Percentiles rank a stretch among this genome's conserved stretches.
These are phyloP conservation scores for Moesziomyces globuligerus DNA, from an alignment of 1,284 basidiomycete species.

Conservation along the genomic window DNA sequence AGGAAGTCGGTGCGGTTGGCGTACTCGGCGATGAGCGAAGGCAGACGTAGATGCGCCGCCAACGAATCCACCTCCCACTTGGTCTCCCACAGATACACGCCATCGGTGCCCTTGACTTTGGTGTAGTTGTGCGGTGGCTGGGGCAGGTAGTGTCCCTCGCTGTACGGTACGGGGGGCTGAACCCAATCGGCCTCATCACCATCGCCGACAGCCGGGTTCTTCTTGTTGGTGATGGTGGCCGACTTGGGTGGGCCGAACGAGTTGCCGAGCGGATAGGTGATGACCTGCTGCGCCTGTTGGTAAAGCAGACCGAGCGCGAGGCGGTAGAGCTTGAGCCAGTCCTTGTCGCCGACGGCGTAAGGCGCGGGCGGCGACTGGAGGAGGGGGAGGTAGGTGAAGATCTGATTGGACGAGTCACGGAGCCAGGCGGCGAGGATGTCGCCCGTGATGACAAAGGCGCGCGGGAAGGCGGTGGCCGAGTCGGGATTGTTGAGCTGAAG, in stretches of 20 bases:
- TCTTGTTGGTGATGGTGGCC: slow-evolving; percentile 42
- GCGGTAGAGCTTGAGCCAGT: slow-evolving; percentile 51
- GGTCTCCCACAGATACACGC: slow-evolving; percentile 57
- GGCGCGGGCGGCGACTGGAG: slow-evolving; percentile 21
- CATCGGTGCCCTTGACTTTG: slow-evolving; percentile 59
- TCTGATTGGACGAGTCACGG: slow-evolving; percentile 47
- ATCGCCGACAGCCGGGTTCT: slow-evolving; percentile 34
- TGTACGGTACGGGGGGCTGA: slow-evolving; percentile 35
- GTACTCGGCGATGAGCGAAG: slow-evolving; percentile 34
- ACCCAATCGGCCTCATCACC: slow-evolving; percentile 41
- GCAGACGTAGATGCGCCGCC: slow-evolving; percentile 32
- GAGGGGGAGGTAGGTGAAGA: slow-evolving; percentile 45
- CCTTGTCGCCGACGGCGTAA: slow-evolving; percentile 22
- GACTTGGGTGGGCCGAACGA: slow-evolving; percentile 49
- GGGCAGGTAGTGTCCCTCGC: slow-evolving; percentile 27
- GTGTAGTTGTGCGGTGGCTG: slow-evolving; percentile 38
- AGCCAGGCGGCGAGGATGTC: slow-evolving; percentile 53
- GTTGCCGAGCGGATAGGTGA: slow-evolving; percentile 46
- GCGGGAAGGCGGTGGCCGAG: slow-evolving; percentile 34
- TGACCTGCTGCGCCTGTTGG: slow-evolving; percentile 47
- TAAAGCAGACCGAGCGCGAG: slow-evolving; percentile 47
- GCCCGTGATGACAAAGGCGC: slow-evolving; percentile 53
- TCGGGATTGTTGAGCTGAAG: slow-evolving; percentile 36
- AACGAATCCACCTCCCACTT: slow-evolving; percentile 60
- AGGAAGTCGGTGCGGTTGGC: slow-evolving; percentile 37